These are phyloP conservation scores for Picea engelmannii DNA, from an alignment of 83 land plant genomes.

Conservation along the genomic window DNA sequence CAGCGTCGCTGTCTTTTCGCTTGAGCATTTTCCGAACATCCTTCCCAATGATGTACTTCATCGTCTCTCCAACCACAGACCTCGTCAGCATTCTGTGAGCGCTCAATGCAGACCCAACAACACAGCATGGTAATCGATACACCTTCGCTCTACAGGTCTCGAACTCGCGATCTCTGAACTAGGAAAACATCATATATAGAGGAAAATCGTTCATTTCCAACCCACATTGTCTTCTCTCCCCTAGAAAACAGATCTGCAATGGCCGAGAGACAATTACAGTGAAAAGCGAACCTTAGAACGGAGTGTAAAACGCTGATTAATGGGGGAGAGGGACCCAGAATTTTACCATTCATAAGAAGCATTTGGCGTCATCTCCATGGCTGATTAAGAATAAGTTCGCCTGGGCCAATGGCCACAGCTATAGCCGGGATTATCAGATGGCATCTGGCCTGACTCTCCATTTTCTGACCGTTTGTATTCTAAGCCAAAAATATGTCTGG, in stretches of 20 bases:
- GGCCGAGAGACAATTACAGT: not conserved
- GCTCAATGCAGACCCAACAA: not conserved
- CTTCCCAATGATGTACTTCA: conserved; percentile 22
- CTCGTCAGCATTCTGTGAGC: conserved; percentile 3
- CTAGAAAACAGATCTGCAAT: not conserved
- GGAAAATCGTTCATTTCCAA: not conserved
- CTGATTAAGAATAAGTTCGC: not conserved
- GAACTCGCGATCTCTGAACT: not conserved
- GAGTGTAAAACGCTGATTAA: not conserved
- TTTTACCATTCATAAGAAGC: not conserved
- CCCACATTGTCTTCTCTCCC: no score
- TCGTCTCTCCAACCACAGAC: conserved; percentile 5
- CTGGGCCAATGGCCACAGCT: not conserved
- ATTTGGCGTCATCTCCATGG: conserved; percentile 8
- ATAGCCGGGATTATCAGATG: not conserved
- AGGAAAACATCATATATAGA: not conserved
- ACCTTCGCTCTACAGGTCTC: not conserved
- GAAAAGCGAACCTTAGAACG: not conserved
- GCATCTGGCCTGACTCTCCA: not conserved
- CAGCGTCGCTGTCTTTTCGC: conserved; percentile 90
- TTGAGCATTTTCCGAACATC: conserved; percentile 63
- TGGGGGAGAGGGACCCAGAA: not conserved
- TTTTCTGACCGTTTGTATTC: not conserved
- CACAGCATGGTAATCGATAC: conserved; percentile 2
- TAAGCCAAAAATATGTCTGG: not conserved